These are phyloP conservation scores for Ceratocystis harringtonii DNA, from an alignment of 2,329 filamentous ascomycete species.

Conservation along the genomic window DNA sequence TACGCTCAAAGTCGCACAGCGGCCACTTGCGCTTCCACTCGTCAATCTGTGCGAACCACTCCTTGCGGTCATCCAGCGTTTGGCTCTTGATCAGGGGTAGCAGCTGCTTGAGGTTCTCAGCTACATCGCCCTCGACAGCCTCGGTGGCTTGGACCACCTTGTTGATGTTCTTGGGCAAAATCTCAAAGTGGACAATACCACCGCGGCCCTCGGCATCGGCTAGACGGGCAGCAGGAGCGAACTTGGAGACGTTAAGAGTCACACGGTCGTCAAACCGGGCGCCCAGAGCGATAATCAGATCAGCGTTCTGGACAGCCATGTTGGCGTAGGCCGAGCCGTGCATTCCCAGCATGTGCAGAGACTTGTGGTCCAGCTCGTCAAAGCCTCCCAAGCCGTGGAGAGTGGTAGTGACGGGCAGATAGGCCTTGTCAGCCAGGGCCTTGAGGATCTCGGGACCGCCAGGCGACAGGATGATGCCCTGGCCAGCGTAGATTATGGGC, in stretches of 20 bases:
- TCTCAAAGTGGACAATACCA: constrained; percentile 94
- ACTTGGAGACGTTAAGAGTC: constrained; percentile 65
- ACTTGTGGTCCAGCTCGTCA: constrained; percentile 86
- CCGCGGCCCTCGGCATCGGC: constrained; percentile 75
- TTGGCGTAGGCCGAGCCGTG: constrained; percentile 95
- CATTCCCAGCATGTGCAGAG: constrained; percentile 97
- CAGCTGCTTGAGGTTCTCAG: constrained; percentile 59
- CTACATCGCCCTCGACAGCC: constrained; percentile 85
- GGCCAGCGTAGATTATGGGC: constrained; percentile 87
- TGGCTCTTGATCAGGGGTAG: constrained; percentile 54
- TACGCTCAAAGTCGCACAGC: constrained; percentile 63
- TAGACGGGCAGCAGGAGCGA: constrained; percentile 73
- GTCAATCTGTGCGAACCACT: constrained; percentile 82
- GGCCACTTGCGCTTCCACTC: constrained; percentile 89
- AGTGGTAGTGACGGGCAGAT: constrained; percentile 89
- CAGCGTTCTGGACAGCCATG: constrained; percentile 93
- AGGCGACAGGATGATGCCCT: constrained; percentile 68
- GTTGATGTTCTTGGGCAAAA: constrained; percentile 99
- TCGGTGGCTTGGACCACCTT: constrained; percentile 96
- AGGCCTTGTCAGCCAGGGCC: constrained; percentile 76
- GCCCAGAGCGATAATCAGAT: constrained; percentile 88
- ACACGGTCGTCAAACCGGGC: constrained; percentile 95
- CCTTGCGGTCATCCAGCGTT: constrained; percentile 49
- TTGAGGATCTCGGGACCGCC: constrained; percentile 68
- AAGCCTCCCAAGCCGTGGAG: constrained; percentile 85